phyloP scores from a whole-genome alignment of 1,139 yeast genomes.

The Kodamaea fungicola region DNA sequence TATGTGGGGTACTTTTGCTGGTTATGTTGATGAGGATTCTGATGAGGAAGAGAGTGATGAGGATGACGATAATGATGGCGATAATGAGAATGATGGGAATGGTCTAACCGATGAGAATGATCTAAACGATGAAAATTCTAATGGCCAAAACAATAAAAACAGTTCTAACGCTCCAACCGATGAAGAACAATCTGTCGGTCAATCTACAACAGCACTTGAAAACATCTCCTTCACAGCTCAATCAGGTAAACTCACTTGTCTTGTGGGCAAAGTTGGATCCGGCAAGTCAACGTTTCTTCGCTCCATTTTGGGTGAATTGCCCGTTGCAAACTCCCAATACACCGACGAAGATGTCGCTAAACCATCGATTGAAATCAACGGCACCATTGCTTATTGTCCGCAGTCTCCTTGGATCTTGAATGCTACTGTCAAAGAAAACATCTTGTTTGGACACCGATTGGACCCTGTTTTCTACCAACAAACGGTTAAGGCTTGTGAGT shows the following conservation, averaged over 20 bases:
- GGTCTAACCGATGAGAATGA: no score
- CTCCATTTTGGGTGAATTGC: slow-evolving; percentile 23
- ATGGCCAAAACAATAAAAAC: slow-evolving; percentile 2
- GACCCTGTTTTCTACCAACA: slow-evolving; percentile 16
- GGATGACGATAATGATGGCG: slow-evolving; percentile 3
- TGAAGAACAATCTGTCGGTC: slow-evolving; percentile 1
- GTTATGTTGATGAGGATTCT: neutral
- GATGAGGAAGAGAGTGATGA: slow-evolving; percentile 10
- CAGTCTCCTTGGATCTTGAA: slow-evolving; percentile 23
- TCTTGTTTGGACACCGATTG: slow-evolving; percentile 20
- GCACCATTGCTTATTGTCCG: slow-evolving; percentile 24
- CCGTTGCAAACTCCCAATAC: slow-evolving; percentile 5
- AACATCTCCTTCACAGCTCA: slow-evolving; percentile 20
- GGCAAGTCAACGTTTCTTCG: slow-evolving; percentile 27
- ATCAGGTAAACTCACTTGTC: slow-evolving; percentile 24
- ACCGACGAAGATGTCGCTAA: slow-evolving; percentile 1
- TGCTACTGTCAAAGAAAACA: slow-evolving; percentile 20
- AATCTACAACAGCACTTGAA: slow-evolving; percentile 14
- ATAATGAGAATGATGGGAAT: no score
- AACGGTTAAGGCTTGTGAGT: slow-evolving; percentile 21
- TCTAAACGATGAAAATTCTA: neutral
- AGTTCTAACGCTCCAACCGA: slow-evolving; percentile 17
- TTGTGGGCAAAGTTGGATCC: slow-evolving; percentile 28
- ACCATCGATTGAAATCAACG: slow-evolving; percentile 15
- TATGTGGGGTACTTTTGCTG: slow-evolving; percentile 9